Conservation (phyloP, 441 rosid genomes). For the Bruguiera hainesii region DNA sequence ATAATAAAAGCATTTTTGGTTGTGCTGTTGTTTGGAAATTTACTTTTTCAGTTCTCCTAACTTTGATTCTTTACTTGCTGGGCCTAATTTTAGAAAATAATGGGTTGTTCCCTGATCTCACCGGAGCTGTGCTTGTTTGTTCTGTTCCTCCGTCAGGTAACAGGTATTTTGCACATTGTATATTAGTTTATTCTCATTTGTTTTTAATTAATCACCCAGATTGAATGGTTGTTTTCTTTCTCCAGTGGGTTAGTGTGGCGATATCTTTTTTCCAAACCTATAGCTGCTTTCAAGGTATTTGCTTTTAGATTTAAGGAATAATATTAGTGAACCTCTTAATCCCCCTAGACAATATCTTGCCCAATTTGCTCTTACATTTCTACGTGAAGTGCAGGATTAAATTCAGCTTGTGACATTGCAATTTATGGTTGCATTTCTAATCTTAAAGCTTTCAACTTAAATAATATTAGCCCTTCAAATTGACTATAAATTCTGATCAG, state of each 20-base stretch:
- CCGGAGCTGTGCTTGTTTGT: constrained; percentile 69
- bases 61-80: constrained; percentile 14
- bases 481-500: constrained; percentile 33
- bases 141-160: constrained; percentile 96
- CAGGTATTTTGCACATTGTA: constrained; percentile 45
- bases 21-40: neutral
- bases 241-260: constrained; percentile 83
- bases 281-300: constrained; percentile 80
- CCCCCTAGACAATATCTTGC: neutral
- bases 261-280: constrained; percentile 79
- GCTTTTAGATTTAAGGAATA: constrained; percentile 11
- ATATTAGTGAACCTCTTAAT: neutral
- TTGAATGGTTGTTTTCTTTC: constrained; percentile 20
- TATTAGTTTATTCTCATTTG: constrained; percentile 9
- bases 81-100: constrained; percentile 29
- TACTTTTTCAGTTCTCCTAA: neutral
- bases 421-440: neutral
- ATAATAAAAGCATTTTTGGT: neutral
- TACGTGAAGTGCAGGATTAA: neutral
- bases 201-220: constrained; percentile 9
- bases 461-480: neutral
- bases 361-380: neutral
- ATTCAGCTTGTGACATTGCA: constrained; percentile 3
- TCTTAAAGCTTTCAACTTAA: neutral
- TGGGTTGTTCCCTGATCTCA: constrained; percentile 51